phyloP scores from a whole-genome alignment of 495 filamentous ascomycete genomes.

The Aspergillus funiculosus region DNA sequence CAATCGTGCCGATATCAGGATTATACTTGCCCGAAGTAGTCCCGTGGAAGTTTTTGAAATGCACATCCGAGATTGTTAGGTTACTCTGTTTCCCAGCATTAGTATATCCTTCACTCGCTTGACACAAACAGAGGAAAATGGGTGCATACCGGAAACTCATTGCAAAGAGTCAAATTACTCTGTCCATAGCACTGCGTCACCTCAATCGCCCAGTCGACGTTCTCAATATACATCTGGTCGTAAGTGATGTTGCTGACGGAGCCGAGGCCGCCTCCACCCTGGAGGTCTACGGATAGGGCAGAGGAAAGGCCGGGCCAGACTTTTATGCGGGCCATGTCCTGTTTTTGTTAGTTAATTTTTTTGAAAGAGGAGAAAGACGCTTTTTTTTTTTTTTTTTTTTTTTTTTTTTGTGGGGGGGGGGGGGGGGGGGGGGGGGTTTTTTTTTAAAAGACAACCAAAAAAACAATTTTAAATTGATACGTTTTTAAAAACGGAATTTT shows the following conservation, averaged over 20 bases:
- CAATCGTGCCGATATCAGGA: constrained; percentile 49
- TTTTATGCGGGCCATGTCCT: constrained; percentile 66
- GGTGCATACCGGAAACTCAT: constrained; percentile 45
- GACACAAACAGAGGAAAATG: background rate
- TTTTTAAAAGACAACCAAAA: no score
- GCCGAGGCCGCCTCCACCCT: constrained; percentile 56
- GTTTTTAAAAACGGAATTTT: no score
- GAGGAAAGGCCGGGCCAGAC: constrained; percentile 56
- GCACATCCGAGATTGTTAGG: constrained; percentile 52
- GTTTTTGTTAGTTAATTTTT: constrained; percentile 3
- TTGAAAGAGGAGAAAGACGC: background rate
- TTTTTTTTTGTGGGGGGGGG: no score
- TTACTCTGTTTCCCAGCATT: constrained; percentile 31
- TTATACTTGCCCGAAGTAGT: constrained; percentile 47
- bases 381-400: background rate
- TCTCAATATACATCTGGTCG: constrained; percentile 48
- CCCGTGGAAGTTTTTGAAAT: constrained; percentile 50
- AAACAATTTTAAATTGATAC: no score
- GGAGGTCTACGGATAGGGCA: constrained; percentile 49
- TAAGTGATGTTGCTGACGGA: constrained; percentile 53
- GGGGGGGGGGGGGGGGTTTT: no score
- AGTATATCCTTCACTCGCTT: background rate
- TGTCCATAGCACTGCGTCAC: constrained; percentile 64
- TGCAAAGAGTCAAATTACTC: constrained; percentile 55
- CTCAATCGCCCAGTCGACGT: constrained; percentile 61